phyloP scores from a whole-genome alignment of 2,329 filamentous ascomycete genomes.

The Orbilia quercus region DNA sequence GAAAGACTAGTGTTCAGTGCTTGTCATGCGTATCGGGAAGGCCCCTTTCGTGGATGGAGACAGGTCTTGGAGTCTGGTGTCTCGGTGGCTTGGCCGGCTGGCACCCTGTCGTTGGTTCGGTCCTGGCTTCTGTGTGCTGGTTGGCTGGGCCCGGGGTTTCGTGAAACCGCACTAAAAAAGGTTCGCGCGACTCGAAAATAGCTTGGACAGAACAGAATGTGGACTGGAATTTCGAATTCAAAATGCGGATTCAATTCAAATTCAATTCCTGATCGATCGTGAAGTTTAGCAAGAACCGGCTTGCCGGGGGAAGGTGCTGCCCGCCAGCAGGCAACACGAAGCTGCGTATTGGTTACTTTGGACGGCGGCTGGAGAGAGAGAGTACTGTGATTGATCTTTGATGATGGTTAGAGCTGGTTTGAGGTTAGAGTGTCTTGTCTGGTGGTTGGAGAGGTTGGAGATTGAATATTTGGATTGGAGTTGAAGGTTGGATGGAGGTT shows the following conservation, averaged over 20 bases:
- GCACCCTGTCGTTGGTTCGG: constrained; percentile 17
- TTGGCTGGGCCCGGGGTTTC: constrained; percentile 18
- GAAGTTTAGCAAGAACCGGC: neutral
- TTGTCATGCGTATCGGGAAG: constrained; percentile 32
- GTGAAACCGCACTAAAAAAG: constrained; percentile 42
- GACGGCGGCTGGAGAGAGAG: neutral
- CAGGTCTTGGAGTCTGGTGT: neutral
- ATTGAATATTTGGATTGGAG: too few species aligned
- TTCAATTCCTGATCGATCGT: too few species aligned
- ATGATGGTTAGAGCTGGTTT: neutral
- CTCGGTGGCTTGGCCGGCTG: constrained; percentile 11
- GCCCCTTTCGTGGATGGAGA: constrained; percentile 10
- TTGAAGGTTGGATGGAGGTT: constrained; percentile 2
- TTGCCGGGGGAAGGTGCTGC: neutral
- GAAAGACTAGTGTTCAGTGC: constrained; percentile 4
- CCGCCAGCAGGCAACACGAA: constrained; percentile 24
- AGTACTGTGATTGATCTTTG: neutral
- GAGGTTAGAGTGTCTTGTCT: too few species aligned
- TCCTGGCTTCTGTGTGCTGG: constrained; percentile 28
- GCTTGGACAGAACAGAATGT: constrained; percentile 22
- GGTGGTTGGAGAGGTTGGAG: too few species aligned
- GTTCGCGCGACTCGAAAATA: constrained; percentile 10
- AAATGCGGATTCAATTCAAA: constrained; percentile 1
- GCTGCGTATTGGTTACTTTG: neutral
- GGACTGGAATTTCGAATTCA: neutral